phyloP scores from a whole-genome alignment of 306 rosid species.

The Begonia fuchsioides region DNA sequence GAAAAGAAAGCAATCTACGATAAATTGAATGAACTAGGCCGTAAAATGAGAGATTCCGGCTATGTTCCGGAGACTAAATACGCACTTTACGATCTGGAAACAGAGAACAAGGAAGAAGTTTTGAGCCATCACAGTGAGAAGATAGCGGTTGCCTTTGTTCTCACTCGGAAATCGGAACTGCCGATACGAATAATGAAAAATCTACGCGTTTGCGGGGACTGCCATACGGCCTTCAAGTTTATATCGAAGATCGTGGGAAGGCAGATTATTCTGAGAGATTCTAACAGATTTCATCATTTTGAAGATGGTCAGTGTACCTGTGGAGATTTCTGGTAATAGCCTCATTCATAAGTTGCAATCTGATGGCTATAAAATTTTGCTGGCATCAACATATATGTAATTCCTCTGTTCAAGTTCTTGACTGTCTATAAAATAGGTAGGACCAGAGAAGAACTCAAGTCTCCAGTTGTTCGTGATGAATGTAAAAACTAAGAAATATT shows the following conservation, averaged over 20 bases:
- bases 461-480: too few species aligned
- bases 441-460: too few species aligned
- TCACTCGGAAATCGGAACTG: conserved; percentile 52
- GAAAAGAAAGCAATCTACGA: conserved; percentile 54
- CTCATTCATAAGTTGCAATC: too few species aligned
- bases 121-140: conserved; percentile 84
- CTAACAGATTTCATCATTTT: conserved; percentile 83
- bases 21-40: conserved; percentile 48
- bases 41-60: conserved; percentile 56
- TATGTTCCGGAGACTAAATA: conserved; percentile 73
- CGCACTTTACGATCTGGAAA: conserved; percentile 70
- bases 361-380: too few species aligned
- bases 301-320: conserved; percentile 68
- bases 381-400: too few species aligned
- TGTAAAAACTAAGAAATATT: too few species aligned
- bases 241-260: conserved; percentile 61
- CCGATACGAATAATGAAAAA: conserved; percentile 92
- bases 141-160: conserved; percentile 78
- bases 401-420: background rate
- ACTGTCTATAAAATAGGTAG: background rate
- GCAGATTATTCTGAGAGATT: conserved; percentile 58
- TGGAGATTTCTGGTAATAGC: conserved; percentile 63
- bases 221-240: conserved; percentile 78
- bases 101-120: conserved; percentile 74
- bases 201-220: conserved; percentile 85